Conservation (phyloP, 495 filamentous ascomycete species). For the Niebla homalea region DNA sequence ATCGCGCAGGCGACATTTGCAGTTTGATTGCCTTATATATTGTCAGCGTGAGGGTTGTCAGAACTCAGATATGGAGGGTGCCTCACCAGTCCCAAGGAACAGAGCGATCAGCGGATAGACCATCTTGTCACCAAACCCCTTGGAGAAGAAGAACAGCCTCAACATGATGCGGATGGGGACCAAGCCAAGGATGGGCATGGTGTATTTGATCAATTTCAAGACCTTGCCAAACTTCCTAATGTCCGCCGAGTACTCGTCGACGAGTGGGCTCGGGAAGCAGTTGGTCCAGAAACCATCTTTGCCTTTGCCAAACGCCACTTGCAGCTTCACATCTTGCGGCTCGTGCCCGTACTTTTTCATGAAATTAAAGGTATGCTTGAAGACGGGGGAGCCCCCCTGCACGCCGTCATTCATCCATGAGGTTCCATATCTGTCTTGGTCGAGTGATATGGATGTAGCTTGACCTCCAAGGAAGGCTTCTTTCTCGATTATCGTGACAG, state of each 20-base stretch:
- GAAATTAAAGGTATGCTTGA: conserved; percentile 72
- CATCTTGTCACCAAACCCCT: conserved; percentile 62
- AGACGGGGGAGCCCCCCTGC: conserved; percentile 66
- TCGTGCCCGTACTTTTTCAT: conserved; percentile 55
- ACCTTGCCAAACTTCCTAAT: conserved; percentile 52
- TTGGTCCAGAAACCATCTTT: conserved; percentile 67
- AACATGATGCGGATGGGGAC: conserved; percentile 60
- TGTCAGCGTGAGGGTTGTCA: neutral
- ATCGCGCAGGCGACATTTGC: conserved; percentile 63
- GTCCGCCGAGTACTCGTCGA: conserved; percentile 48
- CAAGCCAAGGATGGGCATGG: conserved; percentile 58
- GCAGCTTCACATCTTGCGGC: conserved; percentile 57
- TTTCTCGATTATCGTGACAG: conserved; percentile 60
- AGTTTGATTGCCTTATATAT: conserved; percentile 45
- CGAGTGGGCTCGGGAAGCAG: conserved; percentile 56
- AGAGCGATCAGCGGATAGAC: conserved; percentile 63
- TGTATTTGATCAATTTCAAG: conserved; percentile 53
- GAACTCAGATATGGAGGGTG: neutral
- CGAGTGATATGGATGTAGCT: conserved; percentile 62
- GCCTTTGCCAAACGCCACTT: conserved; percentile 69
- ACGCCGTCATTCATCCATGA: conserved; percentile 78
- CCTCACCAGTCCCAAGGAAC: conserved; percentile 56
- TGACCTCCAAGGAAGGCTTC: conserved; percentile 63
- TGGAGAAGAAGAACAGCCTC: conserved; percentile 55
- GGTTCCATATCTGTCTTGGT: conserved; percentile 52